Percentiles rank a stretch among this genome's conserved stretches.
phyloP scores from a whole-genome alignment of 2,329 filamentous ascomycete genomes.

The Calonectria pseudoreteaudii region DNA sequence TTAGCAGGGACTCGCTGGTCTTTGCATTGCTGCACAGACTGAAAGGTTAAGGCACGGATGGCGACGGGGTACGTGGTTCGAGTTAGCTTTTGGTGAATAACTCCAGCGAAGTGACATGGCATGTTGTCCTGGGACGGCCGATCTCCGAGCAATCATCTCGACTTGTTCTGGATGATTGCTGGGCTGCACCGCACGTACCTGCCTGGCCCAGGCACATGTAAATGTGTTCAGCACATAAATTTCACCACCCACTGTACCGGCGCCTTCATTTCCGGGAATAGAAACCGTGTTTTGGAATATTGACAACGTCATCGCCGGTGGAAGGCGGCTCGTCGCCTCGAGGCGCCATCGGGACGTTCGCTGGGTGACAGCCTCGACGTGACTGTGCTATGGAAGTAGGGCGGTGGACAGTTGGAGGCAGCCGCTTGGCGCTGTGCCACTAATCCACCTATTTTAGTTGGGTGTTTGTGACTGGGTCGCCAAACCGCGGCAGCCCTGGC shows the following conservation, averaged over 20 bases:
- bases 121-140: conserved; percentile 1
- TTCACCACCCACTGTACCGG: not conserved
- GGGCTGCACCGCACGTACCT: not conserved
- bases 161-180: not conserved
- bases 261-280: conserved; percentile 17
- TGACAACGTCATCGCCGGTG: not conserved
- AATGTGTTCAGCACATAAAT: not conserved
- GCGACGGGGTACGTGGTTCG: conserved; percentile 15
- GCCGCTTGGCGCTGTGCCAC: conserved; percentile 4
- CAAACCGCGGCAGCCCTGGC: conserved; percentile 33
- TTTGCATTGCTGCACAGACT: conserved; percentile 10
- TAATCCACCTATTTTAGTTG: not conserved
- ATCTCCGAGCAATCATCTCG: conserved; percentile 13
- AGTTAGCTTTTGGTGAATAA: not conserved
- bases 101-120: not conserved
- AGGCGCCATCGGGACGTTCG: not conserved
- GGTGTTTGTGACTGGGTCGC: conserved; percentile 13
- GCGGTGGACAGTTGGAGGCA: conserved; percentile 1
- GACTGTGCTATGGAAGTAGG: not conserved
- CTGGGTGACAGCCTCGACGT: not conserved
- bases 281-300: not conserved
- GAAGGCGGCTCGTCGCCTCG: conserved; percentile 2
- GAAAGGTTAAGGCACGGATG: conserved; percentile 20
- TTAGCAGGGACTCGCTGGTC: conserved; percentile 6
- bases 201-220: not conserved